Base-by-base conservation (phyloP, 148 eudicot genomes). In the Hydrangea macrophylla region DNA sequence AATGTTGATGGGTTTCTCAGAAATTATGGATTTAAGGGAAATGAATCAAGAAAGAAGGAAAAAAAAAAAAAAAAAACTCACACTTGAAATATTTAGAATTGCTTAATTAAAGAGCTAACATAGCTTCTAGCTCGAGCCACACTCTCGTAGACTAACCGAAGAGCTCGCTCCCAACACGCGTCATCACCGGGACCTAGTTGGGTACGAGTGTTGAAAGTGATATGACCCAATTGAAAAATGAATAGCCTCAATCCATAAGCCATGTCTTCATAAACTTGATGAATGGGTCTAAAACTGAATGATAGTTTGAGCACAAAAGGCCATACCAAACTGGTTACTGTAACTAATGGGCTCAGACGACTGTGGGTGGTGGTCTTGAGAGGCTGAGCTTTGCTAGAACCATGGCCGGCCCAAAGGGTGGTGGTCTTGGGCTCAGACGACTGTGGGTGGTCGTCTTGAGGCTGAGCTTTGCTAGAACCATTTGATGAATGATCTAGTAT, bases 301-400 rank as follows among this genome's bases (percentile, higher is more conserved):
- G 65, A 58, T 11, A 73, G 24, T 51, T 73, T 78, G 32, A 78
- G 18, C 35, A 73, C 23, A 40, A 80, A 68, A 9, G 87, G 80
- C 68, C 79, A 67, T 5, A 84, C 18, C 57, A 84, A 64, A 45
- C 64, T 33, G 23, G 65, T 32, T 9, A 73, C 60, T 24, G 63
- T 22, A n/a, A n/a, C n/a, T n/a, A n/a, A n/a, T 13, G 84, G 84
- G 15, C 71, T 70, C 4, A 59, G 26, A 33, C 76, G 26, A 33
- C 76, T 36, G 25, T 63, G 62, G 3, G 62, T n/a, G 33, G 74
- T 40, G 32, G 68, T 76, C n/a, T n/a, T 22, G 58, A 6, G 60
- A 83, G 71, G 67, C 76, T 68, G 57, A 83, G 64, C 64, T 80
- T 84, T 25, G 82, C 82, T 45, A 80, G 32, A 44, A 64, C 68